Evolutionary conservation across 2,329 filamentous ascomycete species (phyloP).

Genomic region (Pseudogymnoascus sp.): DNA sequence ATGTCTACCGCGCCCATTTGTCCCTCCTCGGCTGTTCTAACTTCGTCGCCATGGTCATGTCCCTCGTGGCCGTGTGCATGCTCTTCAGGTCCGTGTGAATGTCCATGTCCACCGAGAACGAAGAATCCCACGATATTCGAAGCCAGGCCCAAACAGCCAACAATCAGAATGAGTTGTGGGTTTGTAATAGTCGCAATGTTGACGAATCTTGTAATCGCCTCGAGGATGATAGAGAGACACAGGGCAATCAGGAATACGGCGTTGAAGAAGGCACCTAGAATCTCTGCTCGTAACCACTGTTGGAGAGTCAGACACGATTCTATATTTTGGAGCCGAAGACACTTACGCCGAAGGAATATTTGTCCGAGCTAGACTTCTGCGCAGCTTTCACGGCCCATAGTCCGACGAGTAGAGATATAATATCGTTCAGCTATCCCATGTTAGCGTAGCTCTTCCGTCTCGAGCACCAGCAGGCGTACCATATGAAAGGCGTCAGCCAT

Average conservation of each 20-base stretch:
- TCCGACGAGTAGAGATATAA: slow-evolving; percentile 85
- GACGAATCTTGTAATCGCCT: slow-evolving; percentile 85
- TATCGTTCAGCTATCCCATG: slow-evolving; percentile 73
- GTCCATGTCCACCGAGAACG: slow-evolving; percentile 88
- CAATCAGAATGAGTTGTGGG: slow-evolving; percentile 79
- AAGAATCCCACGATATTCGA: slow-evolving; percentile 87
- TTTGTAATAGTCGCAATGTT: slow-evolving; percentile 83
- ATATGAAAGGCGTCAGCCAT: slow-evolving; percentile 98
- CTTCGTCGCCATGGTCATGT: slow-evolving; percentile 33
- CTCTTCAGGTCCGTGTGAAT: slow-evolving; percentile 60
- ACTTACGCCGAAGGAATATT: slow-evolving; percentile 88
- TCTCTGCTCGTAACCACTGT: slow-evolving; percentile 94
- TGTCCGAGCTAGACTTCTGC: slow-evolving; percentile 75
- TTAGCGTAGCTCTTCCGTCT: slow-evolving; percentile 15
- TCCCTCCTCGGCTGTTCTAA: slow-evolving; percentile 26
- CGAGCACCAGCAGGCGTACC: slow-evolving; percentile 43
- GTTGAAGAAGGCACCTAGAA: slow-evolving; percentile 91
- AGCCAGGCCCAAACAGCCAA: slow-evolving; percentile 75
- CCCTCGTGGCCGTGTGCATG: slow-evolving; percentile 37
- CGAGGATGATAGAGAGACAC: slow-evolving; percentile 92
- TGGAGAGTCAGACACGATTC: slow-evolving; percentile 20
- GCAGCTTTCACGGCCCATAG: slow-evolving; percentile 92
- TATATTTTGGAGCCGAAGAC: neutral
- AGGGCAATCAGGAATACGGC: slow-evolving; percentile 95
- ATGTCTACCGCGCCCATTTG: slow-evolving; percentile 33